These are phyloP conservation scores for Talaromyces liani DNA, from an alignment of 495 filamentous ascomycete genomes.

Conservation along the genomic window DNA sequence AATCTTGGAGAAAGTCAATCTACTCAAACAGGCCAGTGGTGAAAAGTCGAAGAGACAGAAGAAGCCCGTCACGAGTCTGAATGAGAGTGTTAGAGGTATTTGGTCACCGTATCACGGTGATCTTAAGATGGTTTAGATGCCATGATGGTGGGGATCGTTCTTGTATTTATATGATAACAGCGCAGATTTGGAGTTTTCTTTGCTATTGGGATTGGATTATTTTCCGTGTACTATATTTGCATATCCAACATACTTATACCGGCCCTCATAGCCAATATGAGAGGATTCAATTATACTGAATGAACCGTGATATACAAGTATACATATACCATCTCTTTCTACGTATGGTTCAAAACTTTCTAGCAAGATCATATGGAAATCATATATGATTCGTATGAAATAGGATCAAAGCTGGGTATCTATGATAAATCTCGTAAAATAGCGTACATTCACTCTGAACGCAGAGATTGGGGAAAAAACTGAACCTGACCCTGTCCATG, in stretches of 20 bases:
- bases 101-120: conserved; percentile 89
- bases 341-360: not conserved
- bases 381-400: not conserved
- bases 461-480: not conserved
- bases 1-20: conserved; percentile 70
- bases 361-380: not conserved
- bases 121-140: conserved; percentile 29
- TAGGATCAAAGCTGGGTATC: not conserved
- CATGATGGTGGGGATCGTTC: not conserved
- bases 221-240: conserved; percentile 4
- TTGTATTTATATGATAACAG: not conserved
- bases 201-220: not conserved
- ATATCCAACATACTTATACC: not conserved
- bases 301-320: not conserved
- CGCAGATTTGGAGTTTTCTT: conserved; percentile 11
- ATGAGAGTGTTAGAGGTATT: conserved; percentile 87
- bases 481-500: not conserved
- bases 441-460: not conserved
- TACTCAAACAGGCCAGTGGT: conserved; percentile 77
- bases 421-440: conserved; percentile 4
- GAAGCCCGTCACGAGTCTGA: conserved; percentile 79
- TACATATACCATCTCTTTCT: not conserved
- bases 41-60: conserved; percentile 73
- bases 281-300: not conserved
- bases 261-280: not conserved